phyloP scores from a whole-genome alignment of 345 rosid species.

The Pistacia integerrima region DNA sequence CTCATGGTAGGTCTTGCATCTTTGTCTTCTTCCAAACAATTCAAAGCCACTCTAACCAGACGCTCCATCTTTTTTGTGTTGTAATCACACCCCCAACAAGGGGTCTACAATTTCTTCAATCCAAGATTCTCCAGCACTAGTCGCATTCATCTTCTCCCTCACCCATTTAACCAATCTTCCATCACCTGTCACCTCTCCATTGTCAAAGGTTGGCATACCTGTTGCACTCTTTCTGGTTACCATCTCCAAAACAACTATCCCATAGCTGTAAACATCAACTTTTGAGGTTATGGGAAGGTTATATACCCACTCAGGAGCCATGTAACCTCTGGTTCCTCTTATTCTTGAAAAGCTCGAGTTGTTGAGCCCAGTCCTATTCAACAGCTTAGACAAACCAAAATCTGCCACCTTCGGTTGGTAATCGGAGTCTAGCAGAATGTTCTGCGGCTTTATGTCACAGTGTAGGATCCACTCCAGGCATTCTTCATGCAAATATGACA shows the following conservation, averaged over 20 bases:
- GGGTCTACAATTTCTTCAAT: slow-evolving; percentile 27
- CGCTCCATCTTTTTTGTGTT: slow-evolving; percentile 10
- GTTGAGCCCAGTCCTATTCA: too few species aligned
- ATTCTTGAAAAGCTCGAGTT: too few species aligned
- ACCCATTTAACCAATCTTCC: slow-evolving; percentile 31
- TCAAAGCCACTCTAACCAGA: slow-evolving; percentile 28
- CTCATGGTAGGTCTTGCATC: slow-evolving; percentile 38
- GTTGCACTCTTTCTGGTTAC: neutral
- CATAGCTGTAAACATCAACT: too few species aligned
- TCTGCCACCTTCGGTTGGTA: too few species aligned
- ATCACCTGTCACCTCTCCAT: slow-evolving; percentile 8
- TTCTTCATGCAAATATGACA: slow-evolving; percentile 24
- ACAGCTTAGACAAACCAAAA: too few species aligned
- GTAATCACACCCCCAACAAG: neutral
- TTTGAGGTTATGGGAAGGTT: too few species aligned
- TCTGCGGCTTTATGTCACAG: slow-evolving; percentile 30
- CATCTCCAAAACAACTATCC: too few species aligned
- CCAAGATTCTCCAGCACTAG: slow-evolving; percentile 3
- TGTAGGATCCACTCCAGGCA: slow-evolving; percentile 33
- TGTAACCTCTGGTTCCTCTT: too few species aligned
- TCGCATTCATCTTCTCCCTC: slow-evolving; percentile 17
- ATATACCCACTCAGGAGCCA: too few species aligned
- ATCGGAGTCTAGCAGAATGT: too few species aligned
- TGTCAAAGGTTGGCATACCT: neutral
- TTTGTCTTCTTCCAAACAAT: slow-evolving; percentile 33